Base-by-base conservation (phyloP, 495 filamentous ascomycete genomes). In the Lasiosphaeris hirsuta region DNA sequence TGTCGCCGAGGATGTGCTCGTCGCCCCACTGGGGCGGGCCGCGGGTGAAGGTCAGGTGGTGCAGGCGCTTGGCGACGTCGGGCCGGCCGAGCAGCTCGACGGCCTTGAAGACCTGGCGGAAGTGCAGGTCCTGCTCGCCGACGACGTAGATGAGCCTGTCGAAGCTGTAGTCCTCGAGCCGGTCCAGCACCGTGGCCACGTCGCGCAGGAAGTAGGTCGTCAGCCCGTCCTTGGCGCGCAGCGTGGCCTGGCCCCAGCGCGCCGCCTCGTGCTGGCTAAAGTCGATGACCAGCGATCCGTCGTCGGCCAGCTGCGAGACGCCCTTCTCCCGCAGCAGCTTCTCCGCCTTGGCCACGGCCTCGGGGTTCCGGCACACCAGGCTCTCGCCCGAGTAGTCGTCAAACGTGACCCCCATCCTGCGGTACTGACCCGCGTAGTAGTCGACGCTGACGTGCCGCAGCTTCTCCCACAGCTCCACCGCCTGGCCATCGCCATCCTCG, bases 141-240 rank as follows among this genome's bases (percentile, higher is more conserved):
- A 90, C 82, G 17, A 90, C 86, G 67, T 89, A 91, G 50, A 91
- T 82, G 85, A 90, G 86, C 74, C 84, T 84, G 67, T 90, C 87
- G 63, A 88, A 88, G 51, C 82, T 63, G 69, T 83, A 87, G 39
- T 79, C 78, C 48, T 86, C 75, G 53, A 79, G 75, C 55, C 88
- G 79, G 71, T 88, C 83, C 8, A 79, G 60, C 34, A 84, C 83
- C 18, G 85, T 85, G 53, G 83, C 86, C 51, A 91, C 85, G 64
- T 91, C 88, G 47, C 88, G 79, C 56, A 87, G 88, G 36, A 90
- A 74, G 68, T 91, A 90, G 4, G 86, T 75, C 30, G 81, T 82
- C 7, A 84, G 86, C 38, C 88, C 88, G 60, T 87, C 85, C 64
- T 83, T 83, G 64, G 85, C 84, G 57, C 85, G 76, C 54, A 91